These are phyloP conservation scores for Cryptosporidium baileyi DNA, from an alignment of 169 alveolate genomes.

Conservation along the genomic window DNA sequence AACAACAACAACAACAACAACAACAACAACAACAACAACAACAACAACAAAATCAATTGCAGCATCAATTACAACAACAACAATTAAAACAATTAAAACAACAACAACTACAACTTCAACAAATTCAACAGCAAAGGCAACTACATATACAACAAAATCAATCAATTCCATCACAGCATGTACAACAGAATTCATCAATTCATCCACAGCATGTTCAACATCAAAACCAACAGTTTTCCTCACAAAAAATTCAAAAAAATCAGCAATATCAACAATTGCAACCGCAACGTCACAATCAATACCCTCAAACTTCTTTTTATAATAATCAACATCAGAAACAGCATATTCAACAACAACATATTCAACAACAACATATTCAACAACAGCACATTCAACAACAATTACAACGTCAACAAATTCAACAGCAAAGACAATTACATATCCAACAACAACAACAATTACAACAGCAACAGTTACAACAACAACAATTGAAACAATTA, in stretches of 20 bases:
- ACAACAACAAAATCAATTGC: conserved; percentile 26
- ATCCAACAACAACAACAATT: not conserved
- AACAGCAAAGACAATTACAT: not conserved
- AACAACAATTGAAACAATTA: not conserved
- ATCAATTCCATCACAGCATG: conserved; percentile 55
- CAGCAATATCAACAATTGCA: conserved; percentile 10
- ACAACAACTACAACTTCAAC: not conserved
- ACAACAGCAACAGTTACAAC: not conserved
- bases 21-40: conserved; percentile 25
- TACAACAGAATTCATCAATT: not conserved
- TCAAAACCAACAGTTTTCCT: not conserved
- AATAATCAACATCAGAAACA: conserved; percentile 28
- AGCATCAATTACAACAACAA: conserved; percentile 39
- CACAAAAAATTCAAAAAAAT: not conserved
- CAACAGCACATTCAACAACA: not conserved
- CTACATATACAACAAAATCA: not conserved
- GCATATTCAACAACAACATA: not conserved
- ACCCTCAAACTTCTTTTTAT: conserved; percentile 30
- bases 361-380: not conserved
- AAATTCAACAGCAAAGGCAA: not conserved
- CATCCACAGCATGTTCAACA: not conserved
- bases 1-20: conserved; percentile 24
- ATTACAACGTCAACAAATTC: not conserved
- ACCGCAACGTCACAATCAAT: not conserved
- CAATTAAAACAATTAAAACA: not conserved